phyloP scores from a whole-genome alignment of 2,329 filamentous ascomycete species.

The Pseudogymnoascus sp. region DNA sequence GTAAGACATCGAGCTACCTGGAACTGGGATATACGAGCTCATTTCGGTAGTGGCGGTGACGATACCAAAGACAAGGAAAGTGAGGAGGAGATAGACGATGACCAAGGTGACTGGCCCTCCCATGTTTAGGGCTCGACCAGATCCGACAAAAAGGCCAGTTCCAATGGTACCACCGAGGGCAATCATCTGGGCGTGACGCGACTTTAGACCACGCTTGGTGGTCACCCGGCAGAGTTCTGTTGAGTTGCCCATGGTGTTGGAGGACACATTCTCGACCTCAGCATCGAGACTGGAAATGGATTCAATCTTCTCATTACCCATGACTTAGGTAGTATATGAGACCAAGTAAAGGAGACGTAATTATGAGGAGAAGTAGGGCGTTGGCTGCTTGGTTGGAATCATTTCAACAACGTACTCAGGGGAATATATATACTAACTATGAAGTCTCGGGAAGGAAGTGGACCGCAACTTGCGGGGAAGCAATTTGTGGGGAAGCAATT shows the following conservation, averaged over 20 bases:
- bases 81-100: slow-evolving; percentile 35
- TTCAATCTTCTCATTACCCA: neutral
- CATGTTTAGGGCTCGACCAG: slow-evolving; percentile 25
- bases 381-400: no score
- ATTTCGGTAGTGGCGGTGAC: slow-evolving; percentile 48
- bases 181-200: slow-evolving; percentile 26
- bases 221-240: neutral
- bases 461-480: no score
- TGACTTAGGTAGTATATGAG: no score
- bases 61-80: slow-evolving; percentile 35
- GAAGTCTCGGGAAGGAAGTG: no score
- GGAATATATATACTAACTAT: no score
- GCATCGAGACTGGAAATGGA: neutral
- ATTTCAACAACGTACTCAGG: no score
- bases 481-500: no score
- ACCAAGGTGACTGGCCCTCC: slow-evolving; percentile 39
- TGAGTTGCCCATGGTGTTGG: no score
- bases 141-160: slow-evolving; percentile 35
- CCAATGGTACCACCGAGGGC: slow-evolving; percentile 36
- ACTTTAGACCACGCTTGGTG: slow-evolving; percentile 24
- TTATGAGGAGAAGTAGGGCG: no score
- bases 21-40: slow-evolving; percentile 51
- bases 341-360: no score
- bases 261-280: neutral
- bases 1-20: slow-evolving; percentile 42